Percentiles rank a stretch among this genome's conserved stretches.
phyloP scores from a whole-genome alignment of 1,284 basidiomycete genomes.

The Phellinidium pouzarii region DNA sequence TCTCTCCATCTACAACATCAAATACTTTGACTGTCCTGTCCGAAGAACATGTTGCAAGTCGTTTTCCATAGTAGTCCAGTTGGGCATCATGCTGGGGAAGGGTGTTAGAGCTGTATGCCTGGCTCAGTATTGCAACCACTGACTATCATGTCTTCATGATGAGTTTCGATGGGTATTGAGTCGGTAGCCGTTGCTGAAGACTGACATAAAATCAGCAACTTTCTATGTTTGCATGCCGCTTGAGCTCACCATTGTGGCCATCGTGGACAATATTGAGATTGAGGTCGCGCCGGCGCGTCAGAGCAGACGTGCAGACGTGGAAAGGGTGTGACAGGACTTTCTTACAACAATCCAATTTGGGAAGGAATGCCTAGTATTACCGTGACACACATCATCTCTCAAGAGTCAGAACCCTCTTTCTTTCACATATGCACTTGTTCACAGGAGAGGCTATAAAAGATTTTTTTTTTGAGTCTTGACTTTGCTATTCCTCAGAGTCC shows the following conservation, averaged over 20 bases:
- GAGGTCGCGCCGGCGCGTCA: not conserved
- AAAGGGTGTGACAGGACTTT: not conserved
- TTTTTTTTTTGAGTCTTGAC: no score
- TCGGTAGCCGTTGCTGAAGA: conserved; percentile 53
- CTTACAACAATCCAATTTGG: no score
- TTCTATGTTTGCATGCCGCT: not conserved
- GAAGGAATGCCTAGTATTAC: no score
- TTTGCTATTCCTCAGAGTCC: no score
- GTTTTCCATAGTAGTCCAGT: conserved; percentile 95
- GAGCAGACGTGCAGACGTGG: not conserved
- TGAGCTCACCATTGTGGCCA: not conserved
- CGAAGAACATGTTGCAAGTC: conserved; percentile 93
- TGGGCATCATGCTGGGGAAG: conserved; percentile 86
- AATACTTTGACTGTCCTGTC: conserved; percentile 96
- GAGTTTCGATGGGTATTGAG: conserved; percentile 79
- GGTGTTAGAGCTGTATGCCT: not conserved
- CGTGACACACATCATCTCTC: no score
- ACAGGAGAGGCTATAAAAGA: no score
- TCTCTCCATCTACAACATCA: conserved; percentile 85
- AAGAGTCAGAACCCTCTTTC: no score
- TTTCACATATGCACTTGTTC: no score
- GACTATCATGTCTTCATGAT: conserved; percentile 95
- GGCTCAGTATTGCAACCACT: conserved; percentile 26
- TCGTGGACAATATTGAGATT: not conserved
- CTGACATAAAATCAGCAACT: conserved; percentile 25